Evolutionary conservation across 78 protist genomes (phyloP).

Genomic region (Anaeramoeba ignava): DNA sequence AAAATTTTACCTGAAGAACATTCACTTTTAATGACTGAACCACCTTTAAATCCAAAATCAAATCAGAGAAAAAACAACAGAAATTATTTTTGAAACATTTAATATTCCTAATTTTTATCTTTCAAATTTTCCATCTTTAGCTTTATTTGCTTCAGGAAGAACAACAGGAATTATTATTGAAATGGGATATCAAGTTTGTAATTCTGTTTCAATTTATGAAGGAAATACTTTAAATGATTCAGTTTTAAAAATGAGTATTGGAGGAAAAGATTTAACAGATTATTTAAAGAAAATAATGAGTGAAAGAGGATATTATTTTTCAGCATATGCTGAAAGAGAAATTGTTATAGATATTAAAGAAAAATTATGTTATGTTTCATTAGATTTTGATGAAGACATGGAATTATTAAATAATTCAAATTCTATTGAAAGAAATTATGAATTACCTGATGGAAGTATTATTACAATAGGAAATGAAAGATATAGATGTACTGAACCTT

Average conservation of each 20-base stretch:
- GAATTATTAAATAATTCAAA: no score
- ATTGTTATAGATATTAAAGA: no score
- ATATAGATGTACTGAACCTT: no score
- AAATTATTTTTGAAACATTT: constrained; percentile 90
- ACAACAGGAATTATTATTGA: constrained; percentile 90
- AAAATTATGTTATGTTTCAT: no score
- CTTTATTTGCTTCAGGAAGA: no score
- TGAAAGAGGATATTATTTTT: constrained; percentile 80
- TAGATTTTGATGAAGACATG: no score
- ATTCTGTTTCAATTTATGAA: constrained; percentile 89
- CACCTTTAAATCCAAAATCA: constrained; percentile 90
- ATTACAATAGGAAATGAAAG: no score
- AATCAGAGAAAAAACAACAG: constrained; percentile 86
- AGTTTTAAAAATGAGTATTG: constrained; percentile 71
- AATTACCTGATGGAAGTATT: no score
- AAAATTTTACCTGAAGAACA: no score
- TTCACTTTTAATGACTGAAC: constrained; percentile 86
- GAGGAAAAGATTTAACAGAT: constrained; percentile 83
- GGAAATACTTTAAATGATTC: constrained; percentile 76
- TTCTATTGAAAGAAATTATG: no score
- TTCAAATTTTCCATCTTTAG: no score
- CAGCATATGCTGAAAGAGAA: constrained; percentile 87
- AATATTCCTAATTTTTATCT: constrained; percentile 76
- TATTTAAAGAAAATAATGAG: constrained; percentile 62
- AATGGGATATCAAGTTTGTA: constrained; percentile 89